phyloP scores from a whole-genome alignment of 2,329 filamentous ascomycete species.

The Aspergillus vadensis region DNA sequence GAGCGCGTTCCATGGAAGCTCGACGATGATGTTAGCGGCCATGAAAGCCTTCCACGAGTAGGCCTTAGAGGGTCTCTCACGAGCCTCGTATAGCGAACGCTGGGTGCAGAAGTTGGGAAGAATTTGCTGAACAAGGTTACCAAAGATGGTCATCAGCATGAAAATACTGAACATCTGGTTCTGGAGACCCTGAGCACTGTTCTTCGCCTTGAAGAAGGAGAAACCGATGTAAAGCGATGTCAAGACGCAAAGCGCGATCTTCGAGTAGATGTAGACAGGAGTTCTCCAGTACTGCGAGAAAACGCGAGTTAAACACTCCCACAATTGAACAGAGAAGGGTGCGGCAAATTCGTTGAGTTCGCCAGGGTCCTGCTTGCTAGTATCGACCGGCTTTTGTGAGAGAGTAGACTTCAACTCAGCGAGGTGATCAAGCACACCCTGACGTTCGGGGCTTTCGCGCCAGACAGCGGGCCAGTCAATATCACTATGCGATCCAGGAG shows the following conservation, averaged over 20 bases:
- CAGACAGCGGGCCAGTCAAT: slow-evolving; percentile 67
- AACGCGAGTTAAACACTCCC: slow-evolving; percentile 69
- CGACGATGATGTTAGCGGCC: slow-evolving; percentile 69
- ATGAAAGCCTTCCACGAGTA: slow-evolving; percentile 77
- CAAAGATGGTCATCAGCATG: slow-evolving; percentile 80
- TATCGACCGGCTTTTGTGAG: slow-evolving; percentile 43
- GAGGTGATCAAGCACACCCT: slow-evolving; percentile 58
- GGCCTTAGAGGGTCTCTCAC: slow-evolving; percentile 65
- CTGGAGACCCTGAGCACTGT: slow-evolving; percentile 77
- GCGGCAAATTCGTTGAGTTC: slow-evolving; percentile 79
- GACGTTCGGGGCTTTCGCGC: slow-evolving; percentile 61
- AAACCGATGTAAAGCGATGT: slow-evolving; percentile 79
- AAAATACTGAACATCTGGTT: slow-evolving; percentile 93
- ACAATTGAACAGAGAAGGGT: slow-evolving; percentile 68
- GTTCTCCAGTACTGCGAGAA: slow-evolving; percentile 93
- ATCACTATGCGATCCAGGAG: slow-evolving; percentile 64
- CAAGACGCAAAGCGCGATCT: slow-evolving; percentile 66
- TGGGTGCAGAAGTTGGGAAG: slow-evolving; percentile 63
- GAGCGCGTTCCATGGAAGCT: slow-evolving; percentile 67
- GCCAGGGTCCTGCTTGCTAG: slow-evolving; percentile 49
- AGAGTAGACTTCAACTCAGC: slow-evolving; percentile 52
- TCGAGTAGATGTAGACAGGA: slow-evolving; percentile 85
- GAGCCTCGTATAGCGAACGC: slow-evolving; percentile 61
- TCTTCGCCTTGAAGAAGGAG: slow-evolving; percentile 74
- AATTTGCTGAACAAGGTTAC: slow-evolving; percentile 56